phyloP scores from a whole-genome alignment of 768 basidiomycete genomes.

The Guyanaporus albipodus region DNA sequence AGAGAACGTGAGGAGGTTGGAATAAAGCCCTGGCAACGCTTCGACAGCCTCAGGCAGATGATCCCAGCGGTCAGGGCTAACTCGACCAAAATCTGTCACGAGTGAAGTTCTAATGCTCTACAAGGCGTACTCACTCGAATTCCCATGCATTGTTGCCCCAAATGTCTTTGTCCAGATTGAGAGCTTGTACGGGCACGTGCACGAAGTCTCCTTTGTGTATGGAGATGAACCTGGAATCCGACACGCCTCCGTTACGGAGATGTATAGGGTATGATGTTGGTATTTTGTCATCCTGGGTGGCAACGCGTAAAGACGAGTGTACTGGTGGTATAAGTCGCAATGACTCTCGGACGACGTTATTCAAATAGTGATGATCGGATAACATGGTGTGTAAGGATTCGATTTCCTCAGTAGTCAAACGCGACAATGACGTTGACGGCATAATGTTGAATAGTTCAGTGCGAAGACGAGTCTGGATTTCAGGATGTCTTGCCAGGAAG shows the following conservation, averaged over 20 bases:
- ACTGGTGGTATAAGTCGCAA: slow-evolving; percentile 78
- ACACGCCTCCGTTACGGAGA: slow-evolving; percentile 42
- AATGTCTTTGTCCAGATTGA: slow-evolving; percentile 71
- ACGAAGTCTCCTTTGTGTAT: slow-evolving; percentile 70
- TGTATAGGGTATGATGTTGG: slow-evolving; percentile 67
- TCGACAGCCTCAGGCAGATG: slow-evolving; percentile 63
- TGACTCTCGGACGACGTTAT: slow-evolving; percentile 73
- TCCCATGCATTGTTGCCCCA: slow-evolving; percentile 84
- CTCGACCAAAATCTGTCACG: background rate
- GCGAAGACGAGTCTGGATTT: slow-evolving; percentile 66
- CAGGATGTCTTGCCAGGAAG: slow-evolving; percentile 63
- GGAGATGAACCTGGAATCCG: slow-evolving; percentile 40
- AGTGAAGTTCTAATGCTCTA: slow-evolving; percentile 1
- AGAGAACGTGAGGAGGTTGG: slow-evolving; percentile 72
- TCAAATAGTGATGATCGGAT: slow-evolving; percentile 61
- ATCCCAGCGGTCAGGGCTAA: slow-evolving; percentile 80
- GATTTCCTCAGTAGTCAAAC: slow-evolving; percentile 60
- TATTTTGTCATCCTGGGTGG: slow-evolving; percentile 72
- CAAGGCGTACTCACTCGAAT: slow-evolving; percentile 58
- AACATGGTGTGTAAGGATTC: slow-evolving; percentile 54
- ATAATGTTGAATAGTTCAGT: slow-evolving; percentile 55
- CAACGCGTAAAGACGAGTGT: slow-evolving; percentile 77
- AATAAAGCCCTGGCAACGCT: slow-evolving; percentile 68
- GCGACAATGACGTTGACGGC: slow-evolving; percentile 38
- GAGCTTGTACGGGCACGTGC: slow-evolving; percentile 74